phyloP scores from a whole-genome alignment of 352 stramenopile species.

The Pythium guiyangense region DNA sequence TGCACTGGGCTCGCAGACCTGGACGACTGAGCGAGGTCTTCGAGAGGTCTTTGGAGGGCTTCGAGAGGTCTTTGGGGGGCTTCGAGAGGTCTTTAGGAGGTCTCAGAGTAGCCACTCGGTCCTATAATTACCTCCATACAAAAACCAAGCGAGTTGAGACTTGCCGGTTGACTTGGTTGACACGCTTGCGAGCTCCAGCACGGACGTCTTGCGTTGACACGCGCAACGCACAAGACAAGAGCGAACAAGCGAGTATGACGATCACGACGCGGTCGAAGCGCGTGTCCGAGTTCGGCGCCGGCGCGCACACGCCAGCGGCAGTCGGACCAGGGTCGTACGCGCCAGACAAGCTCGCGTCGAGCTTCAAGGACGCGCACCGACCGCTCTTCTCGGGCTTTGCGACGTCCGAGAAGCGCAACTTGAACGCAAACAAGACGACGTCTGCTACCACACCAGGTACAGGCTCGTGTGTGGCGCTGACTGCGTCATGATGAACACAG shows the following conservation, averaged over 20 bases:
- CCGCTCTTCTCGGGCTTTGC: conserved; percentile 67
- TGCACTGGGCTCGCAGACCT: conserved; percentile 34
- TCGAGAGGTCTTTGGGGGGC: no score
- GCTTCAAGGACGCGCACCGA: conserved; percentile 32
- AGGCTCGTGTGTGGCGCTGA: background rate
- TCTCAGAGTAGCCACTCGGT: background rate
- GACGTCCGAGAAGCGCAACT: conserved; percentile 60
- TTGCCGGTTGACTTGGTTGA: background rate
- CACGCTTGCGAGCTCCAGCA: no score
- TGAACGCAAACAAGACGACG: conserved; percentile 77
- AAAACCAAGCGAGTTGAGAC: background rate
- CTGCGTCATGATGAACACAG: background rate
- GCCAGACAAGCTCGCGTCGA: conserved; percentile 39
- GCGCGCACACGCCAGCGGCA: conserved; percentile 32
- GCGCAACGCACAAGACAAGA: background rate
- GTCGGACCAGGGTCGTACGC: conserved; percentile 71
- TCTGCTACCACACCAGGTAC: conserved; percentile 64
- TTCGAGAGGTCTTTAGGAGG: no score
- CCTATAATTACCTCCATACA: background rate
- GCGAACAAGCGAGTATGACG: conserved; percentile 37
- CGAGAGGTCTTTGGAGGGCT: background rate
- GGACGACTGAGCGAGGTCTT: conserved; percentile 11
- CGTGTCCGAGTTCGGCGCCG: conserved; percentile 47
- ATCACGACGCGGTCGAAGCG: conserved; percentile 80
- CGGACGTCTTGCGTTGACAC: background rate